Base-by-base conservation (phyloP, 2,329 filamentous ascomycete species). In the Scedosporium aurantiacum region DNA sequence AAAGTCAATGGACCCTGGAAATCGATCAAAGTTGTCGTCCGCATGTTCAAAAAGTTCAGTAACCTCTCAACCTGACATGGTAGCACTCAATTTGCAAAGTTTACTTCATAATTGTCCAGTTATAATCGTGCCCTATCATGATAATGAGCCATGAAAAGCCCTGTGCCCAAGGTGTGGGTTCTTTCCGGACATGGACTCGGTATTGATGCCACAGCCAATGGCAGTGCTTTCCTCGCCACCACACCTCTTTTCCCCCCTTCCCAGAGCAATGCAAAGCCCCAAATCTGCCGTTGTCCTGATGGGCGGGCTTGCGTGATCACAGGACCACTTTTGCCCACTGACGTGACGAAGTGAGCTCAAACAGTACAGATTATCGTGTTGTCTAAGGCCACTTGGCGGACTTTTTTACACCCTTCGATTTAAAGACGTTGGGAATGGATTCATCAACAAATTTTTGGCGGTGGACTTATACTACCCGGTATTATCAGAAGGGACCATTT, bases 291-390 rank as follows among this genome's bases (percentile, higher is more conserved):
- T 23, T 14, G 47, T 23, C 4, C 21, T 54, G 23, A 37, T 60
- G 47, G 25, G 45, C 27, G 27, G 45, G 21, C 58, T 41, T 60
- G 58, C 45, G 18, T 60, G 47, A 55, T 60, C 58, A 60, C 58
- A 54, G 58, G 58, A 60, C 47, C 47, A 55, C 21, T 60, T 21
- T 55, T 60, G 32, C 45, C 58, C 58, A 60, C 58, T 47, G 45
- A 23, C 23, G 37, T 28, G 16, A 52, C 58, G 5, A 18, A 10
- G n/a, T 52, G 57, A 23, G 12, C 57, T 40, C 23, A 41, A 25
- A 32, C 14, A 28, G 50, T 54, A 54, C 43, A 4, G 43, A 54
- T 23, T 54, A 25, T 25, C 50, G 50, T 6, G n/a, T 47, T 47
- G 32, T 21, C n/a, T 47, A 47, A n/a, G 16, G 43, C 43, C 43